Base-by-base conservation (phyloP, 2,329 filamentous ascomycete genomes). In the Pseudogymnoascus sp. region DNA sequence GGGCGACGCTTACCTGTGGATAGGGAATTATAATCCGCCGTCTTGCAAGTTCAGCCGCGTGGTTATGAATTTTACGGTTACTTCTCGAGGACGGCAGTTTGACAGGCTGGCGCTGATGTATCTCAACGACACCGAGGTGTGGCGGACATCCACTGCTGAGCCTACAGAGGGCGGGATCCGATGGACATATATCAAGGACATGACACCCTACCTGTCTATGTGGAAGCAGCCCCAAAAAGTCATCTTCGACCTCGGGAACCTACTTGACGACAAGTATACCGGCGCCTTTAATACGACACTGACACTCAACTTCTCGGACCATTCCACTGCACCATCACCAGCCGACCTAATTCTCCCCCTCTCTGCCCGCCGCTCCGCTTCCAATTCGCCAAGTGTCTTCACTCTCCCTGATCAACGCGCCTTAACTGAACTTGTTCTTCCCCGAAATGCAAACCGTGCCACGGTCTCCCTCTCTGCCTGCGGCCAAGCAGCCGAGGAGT, bases 141-240 rank as follows among this genome's bases (percentile, higher is more conserved):
- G 88, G 78, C 80, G 90, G 22, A 92, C 89, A 1, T 92, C 89
- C 4, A 95, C 90, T 1, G 88, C 90, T 3, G 88, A 95, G 74
- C 89, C 90, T 1, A 90, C 85, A 0, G 66, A 75, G 4, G 79
- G 79, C 20, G 90, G 89, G 6, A 92, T 94, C 64, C 76, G 81
- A 47, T 93, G 88, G 88, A 85, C 82, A 0, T 91, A 90, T 70
- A 76, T 86, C 60, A 94, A 93, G 73, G 89, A 95, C 70, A 85
- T 92, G 83, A 89, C 87, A 1, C 79, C 82, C 60, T 92, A 86
- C 70, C 75, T 87, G 14, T 78, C 82, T 3, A 68, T 94, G 11
- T 92, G 90, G 83, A 84, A 81, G 64, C 67, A 79, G 57, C 79
- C 82, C 1, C 89, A 92, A 70, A 92, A 82, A 3, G 69, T 94